Evolutionary conservation across 148 eudicot species (phyloP), one percentile per base, ranked within the genome.

Genomic region (Rheum nobile): DNA sequence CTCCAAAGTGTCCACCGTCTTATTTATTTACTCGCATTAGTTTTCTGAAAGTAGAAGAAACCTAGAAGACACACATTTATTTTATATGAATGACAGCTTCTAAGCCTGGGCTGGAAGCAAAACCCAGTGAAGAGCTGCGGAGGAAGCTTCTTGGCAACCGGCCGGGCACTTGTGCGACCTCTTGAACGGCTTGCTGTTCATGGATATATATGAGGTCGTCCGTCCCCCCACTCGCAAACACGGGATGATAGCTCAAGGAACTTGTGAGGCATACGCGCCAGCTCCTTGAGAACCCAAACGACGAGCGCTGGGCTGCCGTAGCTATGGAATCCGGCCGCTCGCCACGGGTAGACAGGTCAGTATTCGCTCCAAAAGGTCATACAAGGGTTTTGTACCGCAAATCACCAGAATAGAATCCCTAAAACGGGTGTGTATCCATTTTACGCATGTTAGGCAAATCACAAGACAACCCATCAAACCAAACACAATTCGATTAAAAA

Each of bases 91-190:
- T 38, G 41, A 38, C 44, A 6, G 16, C 46, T 48, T 17, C 55
- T 32, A 39, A 88, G 84, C 77, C 87, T 85, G 24, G 90, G 92
- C 69, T 88, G 90, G 22, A 88, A 88, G 84, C 88, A 83, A 78
- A 88, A 88, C 38, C 90, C 92, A 29, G 87, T 79, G 55, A 88
- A 88, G 57, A 86, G 85, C 84, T 86, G 92, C 50, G 86, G 88
- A 0, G 92, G 92, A 74, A 86, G 86, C 82, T 79, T 85, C 80
- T 88, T 88, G 11, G 77, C 76, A 72, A 88, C n/a, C n/a, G n/a
- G n/a, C 87, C 0, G 92, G 92, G 75, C 92, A 88, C 74, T 85
- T 86, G 61, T 84, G 90, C 0, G 92, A 80, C 92, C 92, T 86
- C 75, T 72, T 84, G 90, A 89, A 88, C 37, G 71, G 80, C 69